Evolutionary conservation across 2,329 filamentous ascomycete species (phyloP).

Genomic region (Cordyceps militaris): DNA sequence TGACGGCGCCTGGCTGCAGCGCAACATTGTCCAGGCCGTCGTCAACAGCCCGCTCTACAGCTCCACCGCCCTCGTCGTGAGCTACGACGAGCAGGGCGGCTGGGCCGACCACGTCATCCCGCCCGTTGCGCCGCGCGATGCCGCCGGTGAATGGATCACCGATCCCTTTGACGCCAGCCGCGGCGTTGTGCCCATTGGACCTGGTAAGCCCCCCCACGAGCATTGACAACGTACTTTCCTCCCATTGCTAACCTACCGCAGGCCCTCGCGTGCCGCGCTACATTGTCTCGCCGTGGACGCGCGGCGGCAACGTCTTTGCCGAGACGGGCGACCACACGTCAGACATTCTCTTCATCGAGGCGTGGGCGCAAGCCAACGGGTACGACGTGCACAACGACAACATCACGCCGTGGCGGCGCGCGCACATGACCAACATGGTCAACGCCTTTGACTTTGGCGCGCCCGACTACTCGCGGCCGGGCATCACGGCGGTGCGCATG

Average conservation of each 20-base stretch:
- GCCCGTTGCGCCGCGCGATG: slow-evolving; percentile 38
- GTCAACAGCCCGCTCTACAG: slow-evolving; percentile 40
- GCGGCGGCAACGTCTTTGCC: slow-evolving; percentile 45
- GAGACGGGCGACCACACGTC: slow-evolving; percentile 47
- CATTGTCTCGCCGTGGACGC: slow-evolving; percentile 48
- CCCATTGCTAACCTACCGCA: background rate
- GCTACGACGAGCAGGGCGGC: slow-evolving; percentile 48
- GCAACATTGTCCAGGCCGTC: slow-evolving; percentile 43
- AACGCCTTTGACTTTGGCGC: slow-evolving; percentile 35
- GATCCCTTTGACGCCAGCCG: slow-evolving; percentile 31
- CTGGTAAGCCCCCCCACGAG: slow-evolving; percentile 17
- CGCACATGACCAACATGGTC: slow-evolving; percentile 23
- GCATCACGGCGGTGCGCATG: slow-evolving; percentile 31
- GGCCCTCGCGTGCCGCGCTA: slow-evolving; percentile 43
- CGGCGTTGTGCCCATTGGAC: slow-evolving; percentile 22
- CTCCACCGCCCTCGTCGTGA: slow-evolving; percentile 43
- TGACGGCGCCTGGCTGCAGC: slow-evolving; percentile 49
- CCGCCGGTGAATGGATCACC: slow-evolving; percentile 44
- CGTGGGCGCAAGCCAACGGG: slow-evolving; percentile 31
- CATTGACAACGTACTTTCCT: background rate
- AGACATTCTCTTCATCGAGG: slow-evolving; percentile 45
- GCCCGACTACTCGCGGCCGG: slow-evolving; percentile 39
- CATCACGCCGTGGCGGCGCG: slow-evolving; percentile 22
- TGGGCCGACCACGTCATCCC: slow-evolving; percentile 47
- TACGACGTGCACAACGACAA: slow-evolving; percentile 23